Base-by-base conservation (phyloP, 2,329 filamentous ascomycete genomes). In the Colletotrichum cordylinicola region DNA sequence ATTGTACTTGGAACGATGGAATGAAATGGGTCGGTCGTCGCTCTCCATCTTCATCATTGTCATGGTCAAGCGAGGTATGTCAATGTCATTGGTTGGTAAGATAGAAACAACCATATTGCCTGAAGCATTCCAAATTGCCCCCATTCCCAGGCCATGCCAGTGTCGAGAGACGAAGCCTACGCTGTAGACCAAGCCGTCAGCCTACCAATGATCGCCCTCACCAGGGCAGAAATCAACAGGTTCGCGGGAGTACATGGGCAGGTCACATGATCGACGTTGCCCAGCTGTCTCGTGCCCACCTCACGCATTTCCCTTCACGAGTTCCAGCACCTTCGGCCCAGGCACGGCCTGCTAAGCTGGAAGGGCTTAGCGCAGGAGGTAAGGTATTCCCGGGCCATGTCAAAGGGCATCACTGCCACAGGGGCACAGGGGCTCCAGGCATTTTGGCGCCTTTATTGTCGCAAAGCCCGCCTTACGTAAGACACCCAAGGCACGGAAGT, bases 271-370 rank as follows among this genome's bases (percentile, higher is more conserved):
- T 15, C 7, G 15, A 18, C 15, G 15, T 18, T 16, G 16, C 37
- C 37, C 37, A 29, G 58, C 10, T 67, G 39, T 67, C 64, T 67
- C 64, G 29, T 67, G 65, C n/a, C 61, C 21, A n/a, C 29, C 29
- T 29, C 29, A 29, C 29, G 29, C 29, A 29, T 29, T 29, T 29
- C 29, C 29, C 29, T 29, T 8, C 29, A 29, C 6, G 6, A 16
- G 27, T 66, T 74, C 72, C 61, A 75, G 68, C 52, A 67, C 35
- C 35, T 74, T 71, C 72, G 70, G 64, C 27, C 5, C 31, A 27
- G 21, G 55, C 21, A 58, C 21, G 16, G 55, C n/a, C 9, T 29
- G 21, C 48, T 24, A 29, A 31, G 15, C 64, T 21, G 37, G 27
- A 29, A n/a, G 29, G 64, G 64, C 64, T 33, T 52, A 66, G 64